Base-by-base conservation (phyloP, 257 asterid genomes). In the Agastache rugosa region DNA sequence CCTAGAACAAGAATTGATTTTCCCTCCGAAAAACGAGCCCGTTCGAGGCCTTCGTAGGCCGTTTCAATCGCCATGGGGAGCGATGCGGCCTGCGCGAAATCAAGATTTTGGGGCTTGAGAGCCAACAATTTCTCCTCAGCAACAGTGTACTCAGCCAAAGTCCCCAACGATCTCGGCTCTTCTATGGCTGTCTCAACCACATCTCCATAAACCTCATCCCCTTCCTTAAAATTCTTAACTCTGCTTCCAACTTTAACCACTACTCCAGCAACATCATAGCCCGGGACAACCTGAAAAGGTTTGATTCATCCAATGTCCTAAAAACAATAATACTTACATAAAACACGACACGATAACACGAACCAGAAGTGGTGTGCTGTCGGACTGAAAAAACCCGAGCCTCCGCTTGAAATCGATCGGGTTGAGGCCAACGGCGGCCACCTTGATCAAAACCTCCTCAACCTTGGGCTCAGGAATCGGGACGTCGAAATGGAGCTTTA, bases 121-220 rank as follows among this genome's bases (percentile, higher is more conserved):
- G 96, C 93, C 83, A 93, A 55, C 11, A 89, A 63, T 42, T 88
- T 93, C 90, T 93, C 97, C 79, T 93, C 95, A 2, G 77, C 90
- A 51, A 90, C 91, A 16, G 97, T 88, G 80, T 77, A 91, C 85
- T 93, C 91, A 0, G 93, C 97, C 20, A 91, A 76, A 7, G 98
- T 82, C 0, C 98, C 98, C 54, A 67, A 88, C 50, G 87, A 92
- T 42, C 87, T 89, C 5, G 90, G 96, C 44, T 86, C 96, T 3
- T 83, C 91, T 51, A 93, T 9, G 53, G 98, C 86, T 58, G 87
- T 88, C 90, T 93, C 98, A 51, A 75, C 65, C 51, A 91, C 83
- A 73, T 89, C 80, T 25, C 98, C 98, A 22, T 93, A 93, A 23
- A 93, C 96, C 80, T 87, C 95, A 29, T 93, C 98, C 15, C 97